Percentiles rank a stretch among this genome's conserved stretches.
Conservation (phyloP, 148 eudicot species). For the Rhododendron molle region DNA sequence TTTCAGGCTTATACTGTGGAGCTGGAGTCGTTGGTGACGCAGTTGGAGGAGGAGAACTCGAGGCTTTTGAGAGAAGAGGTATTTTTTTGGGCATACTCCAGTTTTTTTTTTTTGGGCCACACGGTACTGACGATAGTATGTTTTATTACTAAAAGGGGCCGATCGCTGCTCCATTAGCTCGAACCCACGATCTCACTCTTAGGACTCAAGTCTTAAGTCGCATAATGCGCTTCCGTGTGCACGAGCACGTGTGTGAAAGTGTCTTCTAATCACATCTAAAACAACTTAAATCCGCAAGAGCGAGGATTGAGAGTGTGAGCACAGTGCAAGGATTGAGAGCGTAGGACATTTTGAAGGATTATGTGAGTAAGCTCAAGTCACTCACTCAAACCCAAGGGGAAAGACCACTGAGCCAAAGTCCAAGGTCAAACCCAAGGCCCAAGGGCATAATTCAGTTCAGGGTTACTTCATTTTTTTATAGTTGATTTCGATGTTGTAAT, state of each 20-base stretch:
- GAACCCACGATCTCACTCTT: no score
- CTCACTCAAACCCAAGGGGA: not conserved
- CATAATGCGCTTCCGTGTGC: not conserved
- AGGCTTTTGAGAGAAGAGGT: constrained; percentile 27
- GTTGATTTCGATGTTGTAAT: not conserved
- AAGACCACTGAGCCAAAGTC: not conserved
- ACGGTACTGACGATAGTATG: no score
- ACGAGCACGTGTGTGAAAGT: not conserved
- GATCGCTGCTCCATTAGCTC: no score
- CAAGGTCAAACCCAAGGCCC: not conserved
- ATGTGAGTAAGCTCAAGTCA: not conserved
- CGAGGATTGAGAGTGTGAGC: not conserved
- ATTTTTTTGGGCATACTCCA: not conserved
- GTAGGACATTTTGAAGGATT: not conserved
- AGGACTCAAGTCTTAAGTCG: no score
- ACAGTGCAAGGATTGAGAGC: not conserved
- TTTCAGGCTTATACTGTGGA: constrained; percentile 28
- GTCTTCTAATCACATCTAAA: not conserved
- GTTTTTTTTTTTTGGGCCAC: not conserved
- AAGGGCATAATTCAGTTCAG: not conserved
- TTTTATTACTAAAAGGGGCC: no score
- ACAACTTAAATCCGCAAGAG: not conserved
- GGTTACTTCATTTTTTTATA: no score
- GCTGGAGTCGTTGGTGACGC: constrained; percentile 22
- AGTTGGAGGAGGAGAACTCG: constrained; percentile 28